phyloP scores from a whole-genome alignment of 2,329 filamentous ascomycete genomes.

The Neoarthrinium moseri region DNA sequence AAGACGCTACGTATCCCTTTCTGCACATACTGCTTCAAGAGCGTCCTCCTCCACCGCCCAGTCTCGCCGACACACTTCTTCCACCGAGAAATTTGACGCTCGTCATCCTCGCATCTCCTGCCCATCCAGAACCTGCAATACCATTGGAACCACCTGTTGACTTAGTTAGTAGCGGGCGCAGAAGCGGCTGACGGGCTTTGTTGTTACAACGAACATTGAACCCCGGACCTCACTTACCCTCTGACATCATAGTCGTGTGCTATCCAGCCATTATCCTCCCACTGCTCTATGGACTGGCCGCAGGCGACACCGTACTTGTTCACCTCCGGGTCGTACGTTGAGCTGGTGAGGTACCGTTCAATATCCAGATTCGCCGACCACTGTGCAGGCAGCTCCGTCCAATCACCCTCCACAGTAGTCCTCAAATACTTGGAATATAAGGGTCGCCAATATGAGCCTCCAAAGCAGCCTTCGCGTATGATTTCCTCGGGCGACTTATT shows the following conservation, averaged over 20 bases:
- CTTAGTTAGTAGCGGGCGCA: too few species aligned
- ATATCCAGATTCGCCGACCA: slow-evolving; percentile 43
- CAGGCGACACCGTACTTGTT: slow-evolving; percentile 53
- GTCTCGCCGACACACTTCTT: slow-evolving; percentile 49
- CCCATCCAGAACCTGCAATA: slow-evolving; percentile 52
- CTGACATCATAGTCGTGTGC: slow-evolving; percentile 49
- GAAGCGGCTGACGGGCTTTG: too few species aligned
- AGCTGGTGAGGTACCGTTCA: slow-evolving; percentile 35
- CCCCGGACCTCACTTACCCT: too few species aligned
- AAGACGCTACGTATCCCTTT: slow-evolving; percentile 38
- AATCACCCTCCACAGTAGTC: slow-evolving; percentile 42
- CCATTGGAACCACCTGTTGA: slow-evolving; percentile 62
- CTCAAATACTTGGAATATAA: slow-evolving; percentile 41
- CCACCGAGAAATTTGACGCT: slow-evolving; percentile 51
- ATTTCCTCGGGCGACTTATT: slow-evolving; percentile 54
- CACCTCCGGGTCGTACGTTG: slow-evolving; percentile 41
- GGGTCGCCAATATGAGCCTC: slow-evolving; percentile 50
- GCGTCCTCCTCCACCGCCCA: slow-evolving; percentile 47
- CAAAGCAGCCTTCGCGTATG: slow-evolving; percentile 50
- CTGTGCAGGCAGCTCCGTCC: slow-evolving; percentile 39
- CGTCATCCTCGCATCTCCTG: slow-evolving; percentile 49
- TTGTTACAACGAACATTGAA: too few species aligned
- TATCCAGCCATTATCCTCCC: slow-evolving; percentile 56
- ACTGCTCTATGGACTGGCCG: slow-evolving; percentile 53
- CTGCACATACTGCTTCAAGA: slow-evolving; percentile 50